These are phyloP conservation scores for Paramecium sonneborni DNA, from an alignment of 73 alveolate genomes.

Conservation along the genomic window DNA sequence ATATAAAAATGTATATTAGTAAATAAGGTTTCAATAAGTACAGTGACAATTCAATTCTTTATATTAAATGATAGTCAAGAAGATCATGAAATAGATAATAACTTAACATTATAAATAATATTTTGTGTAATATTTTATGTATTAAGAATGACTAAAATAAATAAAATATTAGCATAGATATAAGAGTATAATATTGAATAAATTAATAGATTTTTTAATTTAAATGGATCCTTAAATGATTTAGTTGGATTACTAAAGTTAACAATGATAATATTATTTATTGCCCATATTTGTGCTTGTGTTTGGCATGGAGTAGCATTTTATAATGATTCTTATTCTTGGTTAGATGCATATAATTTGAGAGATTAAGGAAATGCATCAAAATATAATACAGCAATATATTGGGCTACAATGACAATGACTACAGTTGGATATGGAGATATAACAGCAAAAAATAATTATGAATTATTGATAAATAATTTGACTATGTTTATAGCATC, in stretches of 20 bases:
- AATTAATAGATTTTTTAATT: conserved; percentile 7
- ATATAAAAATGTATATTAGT: neutral
- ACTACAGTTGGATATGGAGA: conserved; percentile 96
- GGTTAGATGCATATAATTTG: conserved; percentile 26
- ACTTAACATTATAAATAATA: neutral
- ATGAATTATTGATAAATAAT: conserved; percentile 74
- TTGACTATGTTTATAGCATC: conserved; percentile 84
- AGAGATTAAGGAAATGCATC: neutral
- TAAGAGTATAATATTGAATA: neutral
- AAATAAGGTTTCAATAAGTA: conserved; percentile 33
- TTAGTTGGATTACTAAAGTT: conserved; percentile 28
- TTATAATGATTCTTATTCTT: neutral
- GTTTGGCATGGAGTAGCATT: conserved; percentile 50
- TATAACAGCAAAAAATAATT: conserved; percentile 78
- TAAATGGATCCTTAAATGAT: conserved; percentile 50
- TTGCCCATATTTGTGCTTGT: conserved; percentile 54
- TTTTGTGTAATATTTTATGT: conserved; percentile 5
- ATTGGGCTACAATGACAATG: conserved; percentile 93
- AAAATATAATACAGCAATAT: conserved; percentile 76
- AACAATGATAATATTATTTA: neutral
- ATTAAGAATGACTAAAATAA: conserved; percentile 41
- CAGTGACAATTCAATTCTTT: neutral
- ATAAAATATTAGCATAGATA: conserved; percentile 14
- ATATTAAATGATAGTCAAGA: neutral
- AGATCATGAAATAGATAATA: neutral